phyloP scores from a whole-genome alignment of 2,329 filamentous ascomycete genomes.

The Talaromyces sp. region DNA sequence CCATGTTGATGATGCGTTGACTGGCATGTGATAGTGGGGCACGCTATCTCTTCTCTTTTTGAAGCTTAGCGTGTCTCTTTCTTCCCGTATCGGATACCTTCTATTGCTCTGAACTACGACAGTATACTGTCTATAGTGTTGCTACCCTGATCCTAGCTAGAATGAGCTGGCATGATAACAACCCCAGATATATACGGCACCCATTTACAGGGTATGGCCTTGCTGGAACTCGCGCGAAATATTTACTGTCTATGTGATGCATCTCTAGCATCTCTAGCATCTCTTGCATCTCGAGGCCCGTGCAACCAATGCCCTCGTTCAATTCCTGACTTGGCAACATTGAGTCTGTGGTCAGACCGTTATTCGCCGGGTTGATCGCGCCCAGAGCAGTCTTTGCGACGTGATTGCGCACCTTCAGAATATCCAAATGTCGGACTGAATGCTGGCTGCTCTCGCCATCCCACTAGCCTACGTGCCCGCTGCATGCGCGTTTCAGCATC shows the following conservation, averaged over 20 bases:
- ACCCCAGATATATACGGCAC: neutral
- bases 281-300: neutral
- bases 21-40: constrained; percentile 17
- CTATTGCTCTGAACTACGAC: no score
- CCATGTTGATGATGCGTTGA: neutral
- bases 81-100: no score
- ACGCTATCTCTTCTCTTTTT: neutral
- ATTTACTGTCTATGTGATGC: neutral
- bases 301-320: neutral
- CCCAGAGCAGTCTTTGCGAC: neutral
- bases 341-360: neutral
- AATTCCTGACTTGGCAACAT: neutral
- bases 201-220: neutral
- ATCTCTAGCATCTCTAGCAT: neutral
- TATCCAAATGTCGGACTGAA: neutral
- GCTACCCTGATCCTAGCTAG: neutral
- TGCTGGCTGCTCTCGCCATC: neutral
- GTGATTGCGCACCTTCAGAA: neutral
- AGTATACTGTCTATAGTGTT: no score
- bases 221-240: neutral
- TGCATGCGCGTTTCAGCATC: neutral
- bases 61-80: neutral
- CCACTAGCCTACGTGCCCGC: neutral
- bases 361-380: neutral
- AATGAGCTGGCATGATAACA: neutral